Percentiles rank a stretch among this genome's conserved stretches.
Conservation (phyloP, 352 stramenopile species). For the Pythium scleroteichum region DNA sequence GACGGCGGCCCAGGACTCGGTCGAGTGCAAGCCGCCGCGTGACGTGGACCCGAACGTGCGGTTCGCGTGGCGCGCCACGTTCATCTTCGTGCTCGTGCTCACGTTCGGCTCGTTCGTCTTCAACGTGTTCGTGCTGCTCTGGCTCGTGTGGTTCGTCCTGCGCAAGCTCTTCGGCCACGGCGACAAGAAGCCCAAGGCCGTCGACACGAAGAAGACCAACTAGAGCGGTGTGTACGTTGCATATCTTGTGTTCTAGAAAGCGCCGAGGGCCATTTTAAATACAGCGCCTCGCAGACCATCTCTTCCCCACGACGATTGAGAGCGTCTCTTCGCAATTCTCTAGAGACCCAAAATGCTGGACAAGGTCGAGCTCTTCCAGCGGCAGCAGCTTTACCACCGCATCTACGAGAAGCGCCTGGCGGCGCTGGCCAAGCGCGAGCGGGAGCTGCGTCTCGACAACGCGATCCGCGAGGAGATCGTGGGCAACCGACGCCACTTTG, state of each 20-base stretch:
- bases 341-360: constrained; percentile 36
- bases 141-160: constrained; percentile 61
- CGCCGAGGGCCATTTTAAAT: background rate
- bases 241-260: constrained; percentile 10
- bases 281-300: background rate
- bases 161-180: constrained; percentile 37
- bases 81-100: constrained; percentile 36
- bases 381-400: constrained; percentile 49
- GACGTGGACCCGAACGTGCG: constrained; percentile 36
- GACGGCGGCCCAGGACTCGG: constrained; percentile 43
- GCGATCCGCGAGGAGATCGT: constrained; percentile 70
- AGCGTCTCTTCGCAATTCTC: background rate
- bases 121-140: constrained; percentile 55
- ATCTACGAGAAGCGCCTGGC: constrained; percentile 59
- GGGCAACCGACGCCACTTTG: constrained; percentile 72
- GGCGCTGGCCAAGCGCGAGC: constrained; percentile 44
- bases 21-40: constrained; percentile 48
- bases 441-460: constrained; percentile 55
- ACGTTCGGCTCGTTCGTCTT: constrained; percentile 56
- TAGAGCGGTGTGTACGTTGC: constrained; percentile 10
- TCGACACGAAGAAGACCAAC: constrained; percentile 27
- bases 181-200: constrained; percentile 31
- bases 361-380: constrained; percentile 45
- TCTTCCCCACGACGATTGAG: background rate
- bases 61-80: constrained; percentile 41